phyloP scores from a whole-genome alignment of 345 rosid species.

The Gossypium turneri region DNA sequence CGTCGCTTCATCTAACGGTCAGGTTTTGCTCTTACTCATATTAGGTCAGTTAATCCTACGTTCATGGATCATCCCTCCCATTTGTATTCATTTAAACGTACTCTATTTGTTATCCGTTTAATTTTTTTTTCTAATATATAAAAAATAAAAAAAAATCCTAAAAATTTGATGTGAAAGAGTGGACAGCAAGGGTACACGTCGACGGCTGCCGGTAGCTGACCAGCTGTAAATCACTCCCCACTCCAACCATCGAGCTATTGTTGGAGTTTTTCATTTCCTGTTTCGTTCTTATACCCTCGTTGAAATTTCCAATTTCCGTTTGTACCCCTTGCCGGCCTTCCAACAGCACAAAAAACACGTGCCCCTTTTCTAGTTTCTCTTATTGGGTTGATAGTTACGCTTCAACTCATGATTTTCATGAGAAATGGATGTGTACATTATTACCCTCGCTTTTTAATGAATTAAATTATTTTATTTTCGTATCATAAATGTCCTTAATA shows the following conservation, averaged over 20 bases:
- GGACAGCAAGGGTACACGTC: slow-evolving; percentile 8
- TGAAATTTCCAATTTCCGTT: neutral
- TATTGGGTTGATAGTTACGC: neutral
- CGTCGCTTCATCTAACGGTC: neutral
- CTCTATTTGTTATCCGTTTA: neutral
- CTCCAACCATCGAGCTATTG: neutral
- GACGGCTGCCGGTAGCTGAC: neutral
- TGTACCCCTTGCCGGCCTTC: neutral
- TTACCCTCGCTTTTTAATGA: neutral
- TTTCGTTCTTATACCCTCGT: neutral
- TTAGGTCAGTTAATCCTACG: neutral
- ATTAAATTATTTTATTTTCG: too few species aligned
- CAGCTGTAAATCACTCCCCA: neutral
- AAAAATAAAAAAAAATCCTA: neutral
- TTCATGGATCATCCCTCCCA: neutral
- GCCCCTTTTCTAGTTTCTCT: neutral
- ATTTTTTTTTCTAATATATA: neutral
- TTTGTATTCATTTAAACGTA: neutral
- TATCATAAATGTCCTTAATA: too few species aligned
- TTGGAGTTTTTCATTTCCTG: neutral
- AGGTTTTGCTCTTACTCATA: neutral
- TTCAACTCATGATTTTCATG: neutral
- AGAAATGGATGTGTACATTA: too few species aligned
- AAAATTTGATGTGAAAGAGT: neutral
- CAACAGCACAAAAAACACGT: slow-evolving; percentile 5